phyloP scores from a whole-genome alignment of 768 basidiomycete genomes.

The Thelephora aurantiotincta region DNA sequence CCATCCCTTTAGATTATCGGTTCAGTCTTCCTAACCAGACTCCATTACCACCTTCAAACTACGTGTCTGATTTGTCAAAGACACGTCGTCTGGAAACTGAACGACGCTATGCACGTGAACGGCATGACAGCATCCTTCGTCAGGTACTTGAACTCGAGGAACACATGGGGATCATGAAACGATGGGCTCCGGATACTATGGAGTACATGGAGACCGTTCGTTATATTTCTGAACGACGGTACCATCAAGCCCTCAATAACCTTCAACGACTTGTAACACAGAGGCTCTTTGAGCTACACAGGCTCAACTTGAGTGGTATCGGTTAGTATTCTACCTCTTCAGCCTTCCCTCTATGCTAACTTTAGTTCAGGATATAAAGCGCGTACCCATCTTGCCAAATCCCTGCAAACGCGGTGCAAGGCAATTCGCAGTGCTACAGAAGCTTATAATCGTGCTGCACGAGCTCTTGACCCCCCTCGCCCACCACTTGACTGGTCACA shows the following conservation, averaged over 20 bases:
- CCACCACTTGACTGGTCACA: constrained; percentile 13
- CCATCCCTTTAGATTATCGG: constrained; percentile 1
- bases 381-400: constrained; percentile 18
- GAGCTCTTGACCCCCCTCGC: constrained; percentile 10
- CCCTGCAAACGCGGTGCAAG: constrained; percentile 14
- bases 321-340: constrained; percentile 13
- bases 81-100: constrained; percentile 15
- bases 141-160: constrained; percentile 12
- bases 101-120: constrained; percentile 10
- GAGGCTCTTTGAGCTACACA: constrained; percentile 24
- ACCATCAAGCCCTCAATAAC: constrained; percentile 17
- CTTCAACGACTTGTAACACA: constrained; percentile 21
- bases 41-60: not conserved
- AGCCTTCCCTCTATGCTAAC: not conserved
- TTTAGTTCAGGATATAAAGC: constrained; percentile 15
- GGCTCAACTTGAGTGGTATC: constrained; percentile 21
- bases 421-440: constrained; percentile 15
- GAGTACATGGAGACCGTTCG: constrained; percentile 12
- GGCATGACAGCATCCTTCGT: constrained; percentile 5
- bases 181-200: constrained; percentile 14
- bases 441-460: constrained; percentile 17
- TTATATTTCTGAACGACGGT: constrained; percentile 11
- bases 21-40: not conserved
- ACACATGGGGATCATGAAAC: constrained; percentile 12
- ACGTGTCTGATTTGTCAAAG: constrained; percentile 6